These are phyloP conservation scores for Capillidium rhysosporum DNA, from an alignment of 371 early-diverging fungal genomes.

Conservation along the genomic window DNA sequence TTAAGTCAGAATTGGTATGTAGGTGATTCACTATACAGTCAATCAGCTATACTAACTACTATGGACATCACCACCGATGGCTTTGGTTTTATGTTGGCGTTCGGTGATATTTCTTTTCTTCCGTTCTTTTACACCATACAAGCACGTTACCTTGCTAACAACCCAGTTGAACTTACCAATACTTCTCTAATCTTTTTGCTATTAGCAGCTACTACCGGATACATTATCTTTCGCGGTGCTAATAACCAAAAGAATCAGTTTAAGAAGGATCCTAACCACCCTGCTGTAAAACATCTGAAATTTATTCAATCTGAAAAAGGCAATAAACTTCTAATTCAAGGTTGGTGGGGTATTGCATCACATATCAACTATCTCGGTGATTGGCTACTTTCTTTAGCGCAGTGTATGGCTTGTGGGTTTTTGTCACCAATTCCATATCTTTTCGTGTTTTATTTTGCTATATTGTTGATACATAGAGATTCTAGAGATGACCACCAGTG, in stretches of 20 bases:
- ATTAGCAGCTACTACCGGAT: conserved; percentile 36
- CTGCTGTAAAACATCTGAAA: conserved; percentile 41
- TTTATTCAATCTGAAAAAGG: conserved; percentile 66
- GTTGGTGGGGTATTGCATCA: conserved; percentile 86
- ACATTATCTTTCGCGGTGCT: conserved; percentile 66
- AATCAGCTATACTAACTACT: conserved; percentile 66
- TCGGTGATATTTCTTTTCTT: conserved; percentile 81
- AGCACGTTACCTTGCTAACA: conserved; percentile 59
- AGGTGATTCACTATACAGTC: conserved; percentile 62
- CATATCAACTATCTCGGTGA: conserved; percentile 77
- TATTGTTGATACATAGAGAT: conserved; percentile 75
- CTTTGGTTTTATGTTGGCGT: conserved; percentile 83
- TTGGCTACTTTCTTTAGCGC: conserved; percentile 10
- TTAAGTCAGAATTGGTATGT: conserved; percentile 66
- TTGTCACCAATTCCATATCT: conserved; percentile 73
- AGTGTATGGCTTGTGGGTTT: conserved; percentile 26
- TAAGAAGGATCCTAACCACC: conserved; percentile 41
- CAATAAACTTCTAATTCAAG: conserved; percentile 50
- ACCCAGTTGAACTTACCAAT: conserved; percentile 29
- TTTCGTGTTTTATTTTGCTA: conserved; percentile 74
- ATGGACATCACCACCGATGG: conserved; percentile 91
- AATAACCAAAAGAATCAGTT: conserved; percentile 78
- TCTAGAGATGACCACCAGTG: conserved; percentile 77
- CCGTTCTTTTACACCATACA: conserved; percentile 78
- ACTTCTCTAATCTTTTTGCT: conserved; percentile 22